These are phyloP conservation scores for Boechera stricta DNA, from an alignment of 345 rosid species.

Conservation along the genomic window DNA sequence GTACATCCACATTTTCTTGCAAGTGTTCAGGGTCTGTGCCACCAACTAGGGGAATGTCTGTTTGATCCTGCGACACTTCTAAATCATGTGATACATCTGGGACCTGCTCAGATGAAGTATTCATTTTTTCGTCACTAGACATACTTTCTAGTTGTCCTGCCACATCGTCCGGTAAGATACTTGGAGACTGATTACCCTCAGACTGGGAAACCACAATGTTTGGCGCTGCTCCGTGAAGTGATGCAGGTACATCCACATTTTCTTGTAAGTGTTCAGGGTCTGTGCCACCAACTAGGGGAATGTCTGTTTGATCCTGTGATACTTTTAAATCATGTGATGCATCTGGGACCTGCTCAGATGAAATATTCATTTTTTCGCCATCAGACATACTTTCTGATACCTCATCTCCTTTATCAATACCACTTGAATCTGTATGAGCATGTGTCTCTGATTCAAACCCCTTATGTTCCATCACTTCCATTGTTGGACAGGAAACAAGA, in stretches of 20 bases:
- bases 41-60: slow-evolving; percentile 27
- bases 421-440: slow-evolving; percentile 18
- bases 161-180: neutral
- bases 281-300: slow-evolving; percentile 34
- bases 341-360: slow-evolving; percentile 12
- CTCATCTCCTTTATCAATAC: slow-evolving; percentile 2
- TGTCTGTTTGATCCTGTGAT: slow-evolving; percentile 29
- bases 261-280: slow-evolving; percentile 27
- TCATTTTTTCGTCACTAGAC: neutral
- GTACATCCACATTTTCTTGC: neutral
- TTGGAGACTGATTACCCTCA: slow-evolving; percentile 15
- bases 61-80: slow-evolving; percentile 24
- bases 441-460: slow-evolving; percentile 25
- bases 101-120: slow-evolving; percentile 5
- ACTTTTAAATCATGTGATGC: slow-evolving; percentile 15
- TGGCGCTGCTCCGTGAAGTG: neutral
- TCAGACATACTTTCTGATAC: slow-evolving; percentile 10
- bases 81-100: slow-evolving; percentile 15
- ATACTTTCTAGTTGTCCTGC: neutral
- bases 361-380: slow-evolving; percentile 1
- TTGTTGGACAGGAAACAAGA: slow-evolving; percentile 25
- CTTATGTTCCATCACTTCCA: slow-evolving; percentile 26
- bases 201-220: slow-evolving; percentile 21
- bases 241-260: slow-evolving; percentile 25
- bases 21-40: slow-evolving; percentile 29